These are phyloP conservation scores for Aspergillus bertholletiae DNA, from an alignment of 495 filamentous ascomycete species.

Conservation along the genomic window DNA sequence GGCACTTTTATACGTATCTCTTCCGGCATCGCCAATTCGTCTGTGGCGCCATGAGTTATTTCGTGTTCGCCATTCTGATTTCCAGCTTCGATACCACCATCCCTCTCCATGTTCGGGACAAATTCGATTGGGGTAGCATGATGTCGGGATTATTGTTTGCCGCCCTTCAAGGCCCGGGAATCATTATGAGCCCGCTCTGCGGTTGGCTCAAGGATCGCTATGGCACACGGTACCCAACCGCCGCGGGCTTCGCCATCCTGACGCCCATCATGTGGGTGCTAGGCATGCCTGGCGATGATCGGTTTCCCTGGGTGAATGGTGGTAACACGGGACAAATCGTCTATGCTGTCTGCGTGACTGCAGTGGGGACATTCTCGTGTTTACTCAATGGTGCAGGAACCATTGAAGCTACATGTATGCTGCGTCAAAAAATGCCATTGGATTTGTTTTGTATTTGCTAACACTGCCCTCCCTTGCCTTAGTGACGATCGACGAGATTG, in stretches of 20 bases:
- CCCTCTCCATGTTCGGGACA: slow-evolving; percentile 23
- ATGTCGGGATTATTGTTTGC: slow-evolving; percentile 21
- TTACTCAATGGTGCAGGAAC: slow-evolving; percentile 22
- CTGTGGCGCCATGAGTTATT: slow-evolving; percentile 8
- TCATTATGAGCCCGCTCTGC: slow-evolving; percentile 18
- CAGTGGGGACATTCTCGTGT: slow-evolving; percentile 10
- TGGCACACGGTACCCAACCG: slow-evolving; percentile 18
- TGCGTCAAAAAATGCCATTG: neutral
- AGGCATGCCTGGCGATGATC: slow-evolving; percentile 19
- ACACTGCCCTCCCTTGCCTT: neutral
- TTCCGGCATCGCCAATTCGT: slow-evolving; percentile 15
- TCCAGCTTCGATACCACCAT: slow-evolving; percentile 29
- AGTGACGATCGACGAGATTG: slow-evolving; percentile 21
- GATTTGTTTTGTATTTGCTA: neutral
- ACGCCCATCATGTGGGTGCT: slow-evolving; percentile 18
- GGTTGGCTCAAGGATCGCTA: slow-evolving; percentile 28
- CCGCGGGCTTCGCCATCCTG: slow-evolving; percentile 14
- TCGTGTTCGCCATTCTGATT: slow-evolving; percentile 14
- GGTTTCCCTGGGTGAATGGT: slow-evolving; percentile 15
- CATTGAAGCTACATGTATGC: slow-evolving; percentile 22
- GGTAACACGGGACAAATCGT: slow-evolving; percentile 8
- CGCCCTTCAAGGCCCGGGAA: slow-evolving; percentile 15
- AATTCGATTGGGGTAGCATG: slow-evolving; percentile 19
- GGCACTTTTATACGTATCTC: slow-evolving; percentile 12
- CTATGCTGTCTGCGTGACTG: slow-evolving; percentile 9